Evolutionary conservation across 2,329 filamentous ascomycete genomes (phyloP), one percentile per base, ranked within the genome.

Genomic region (Trichoderma gracile): DNA sequence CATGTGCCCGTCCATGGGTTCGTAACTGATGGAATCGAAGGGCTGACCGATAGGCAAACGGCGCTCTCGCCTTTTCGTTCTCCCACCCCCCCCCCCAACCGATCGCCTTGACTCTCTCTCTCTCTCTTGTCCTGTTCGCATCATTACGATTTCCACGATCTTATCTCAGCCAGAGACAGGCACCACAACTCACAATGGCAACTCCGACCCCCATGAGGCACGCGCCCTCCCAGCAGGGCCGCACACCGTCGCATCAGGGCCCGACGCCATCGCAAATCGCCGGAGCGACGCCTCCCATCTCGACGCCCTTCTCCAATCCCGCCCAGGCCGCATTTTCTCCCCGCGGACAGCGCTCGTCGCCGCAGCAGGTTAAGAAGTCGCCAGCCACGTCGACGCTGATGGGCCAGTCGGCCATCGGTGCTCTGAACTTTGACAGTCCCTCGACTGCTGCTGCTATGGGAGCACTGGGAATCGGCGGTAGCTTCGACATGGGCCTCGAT

Each of bases 291-390:
- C 87, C 87, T 15, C 86, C 86, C n/a, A 86, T 87, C 25, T 88
- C 86, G 42, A 89, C 86, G 1, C 86, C 86, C 15, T 89, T 89
- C 75, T 88, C 85, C 64, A 82, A 84, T 43, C 78, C 82, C 49
- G 80, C 80, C 1, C 81, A 84, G 58, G 80, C 81, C n/a, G 84
- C 81, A 42, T 85, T 88, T 71, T 87, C 86, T 2, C 86, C 86
- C 4, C 79, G 78, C 30, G 85, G 80, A 38, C 82, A 79, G 10
- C 80, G 81, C 57, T 87, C 85, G 9, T 89, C 87, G 59, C 87
- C 87, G 4, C 86, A 89, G 73, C 84, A 87, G 63, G 78, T 88
- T 46, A 87, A 86, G 77, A 86, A 86, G 71, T 88, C 86, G 7
- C 86, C 86, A 1, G 86, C 85, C 14, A 82, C 81, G 46, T 80